Evolutionary conservation across 2,329 filamentous ascomycete genomes (phyloP), one percentile per base, ranked within the genome.

Genomic region (Cadophora sp.): DNA sequence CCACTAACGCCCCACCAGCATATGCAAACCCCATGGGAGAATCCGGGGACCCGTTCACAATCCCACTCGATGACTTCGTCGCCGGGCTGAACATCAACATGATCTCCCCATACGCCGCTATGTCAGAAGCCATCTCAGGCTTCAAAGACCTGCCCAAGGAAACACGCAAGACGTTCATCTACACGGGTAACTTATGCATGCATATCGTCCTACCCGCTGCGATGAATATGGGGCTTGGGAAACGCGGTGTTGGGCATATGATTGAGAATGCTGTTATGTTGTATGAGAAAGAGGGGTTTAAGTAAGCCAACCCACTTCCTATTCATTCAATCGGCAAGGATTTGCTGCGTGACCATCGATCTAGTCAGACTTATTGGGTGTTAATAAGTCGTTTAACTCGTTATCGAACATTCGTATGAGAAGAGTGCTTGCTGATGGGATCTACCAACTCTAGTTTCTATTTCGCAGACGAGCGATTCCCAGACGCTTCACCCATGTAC

Each of bases 381-480:
- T n/a, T 47, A n/a, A 4, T 2, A n/a, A n/a, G n/a, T 20, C n/a
- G n/a, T 48, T 48, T 4, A 1, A 9, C 11, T n/a, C n/a, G n/a
- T n/a, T n/a, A n/a, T n/a, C n/a, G n/a, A n/a, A n/a, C n/a, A n/a
- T n/a, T n/a, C n/a, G n/a, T n/a, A n/a, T n/a, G n/a, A n/a, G n/a
- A n/a, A n/a, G n/a, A n/a, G n/a, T n/a, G n/a, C n/a, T n/a, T n/a
- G n/a, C 36, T 39, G 36, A 48, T 45, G 43, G 5, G 13, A 20
- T 18, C 14, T 45, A 0, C 22, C 9, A 4, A 6, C 1, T 30
- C 20, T 51, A 71, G 83, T 48, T 86, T 86, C 70, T 85, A 85
- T 69, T 86, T 82, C 64, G 81, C 76, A 3, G 83, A 86, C 60
- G 81, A 86, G 71, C 77, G 83, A 13, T 80, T 79, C 13, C 65